A percentile compares a stretch with the other conserved stretches of the same genome.
These are phyloP conservation scores for Cucurbitaria berberidis DNA, from an alignment of 2,329 filamentous ascomycete species.

Conservation along the genomic window DNA sequence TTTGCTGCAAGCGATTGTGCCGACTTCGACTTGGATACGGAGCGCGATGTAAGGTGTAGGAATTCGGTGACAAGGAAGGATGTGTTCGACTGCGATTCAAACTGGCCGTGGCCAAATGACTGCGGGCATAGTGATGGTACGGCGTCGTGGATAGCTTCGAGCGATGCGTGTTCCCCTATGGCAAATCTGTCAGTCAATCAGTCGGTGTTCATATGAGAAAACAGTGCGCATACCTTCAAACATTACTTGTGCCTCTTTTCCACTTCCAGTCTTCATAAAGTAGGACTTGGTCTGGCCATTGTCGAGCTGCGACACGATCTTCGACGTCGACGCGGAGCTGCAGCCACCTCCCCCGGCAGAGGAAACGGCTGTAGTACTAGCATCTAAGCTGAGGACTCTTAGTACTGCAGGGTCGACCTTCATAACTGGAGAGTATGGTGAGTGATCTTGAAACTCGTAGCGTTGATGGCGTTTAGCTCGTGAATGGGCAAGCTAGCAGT, in stretches of 20 bases:
- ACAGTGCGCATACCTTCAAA: conserved; percentile 62
- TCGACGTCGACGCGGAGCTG: conserved; percentile 67
- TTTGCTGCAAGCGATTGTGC: conserved; percentile 70
- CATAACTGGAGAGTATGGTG: conserved; percentile 39
- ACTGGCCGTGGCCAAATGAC: conserved; percentile 73
- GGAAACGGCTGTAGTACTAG: conserved; percentile 60
- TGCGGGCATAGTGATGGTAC: conserved; percentile 79
- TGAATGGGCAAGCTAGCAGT: too few species aligned
- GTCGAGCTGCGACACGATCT: conserved; percentile 55
- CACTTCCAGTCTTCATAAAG: conserved; percentile 75
- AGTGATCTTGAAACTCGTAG: background rate
- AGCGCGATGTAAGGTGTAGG: conserved; percentile 60
- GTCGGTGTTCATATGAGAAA: background rate
- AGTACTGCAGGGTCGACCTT: conserved; percentile 68
- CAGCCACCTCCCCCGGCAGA: conserved; percentile 72
- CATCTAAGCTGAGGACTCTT: conserved; percentile 65
- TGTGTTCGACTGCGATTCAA: conserved; percentile 56
- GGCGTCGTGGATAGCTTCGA: conserved; percentile 76
- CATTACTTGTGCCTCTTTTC: conserved; percentile 68
- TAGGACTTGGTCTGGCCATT: conserved; percentile 62
- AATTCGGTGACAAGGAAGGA: conserved; percentile 77
- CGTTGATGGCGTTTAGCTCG: background rate
- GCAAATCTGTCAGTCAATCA: conserved; percentile 14
- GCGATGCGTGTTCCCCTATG: conserved; percentile 76
- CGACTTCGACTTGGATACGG: conserved; percentile 31